Conservation (phyloP, 352 stramenopile species). For the Globisporangium rhizosaccharum region DNA sequence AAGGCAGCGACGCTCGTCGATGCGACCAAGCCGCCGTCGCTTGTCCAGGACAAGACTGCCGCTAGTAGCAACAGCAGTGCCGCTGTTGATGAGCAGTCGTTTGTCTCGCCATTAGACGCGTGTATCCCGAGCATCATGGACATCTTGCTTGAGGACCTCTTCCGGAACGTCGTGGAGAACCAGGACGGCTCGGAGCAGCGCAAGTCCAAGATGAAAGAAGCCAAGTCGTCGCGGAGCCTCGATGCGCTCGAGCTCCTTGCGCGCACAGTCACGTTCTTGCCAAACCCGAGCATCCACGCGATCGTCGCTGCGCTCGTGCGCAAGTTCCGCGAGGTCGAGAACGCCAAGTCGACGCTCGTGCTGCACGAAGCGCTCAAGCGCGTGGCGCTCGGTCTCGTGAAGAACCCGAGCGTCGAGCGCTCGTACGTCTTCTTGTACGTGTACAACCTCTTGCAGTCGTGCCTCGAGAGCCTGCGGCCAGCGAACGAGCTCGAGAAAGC, state of each 20-base stretch:
- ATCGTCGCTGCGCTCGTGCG: conserved; percentile 70
- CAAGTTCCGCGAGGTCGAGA: conserved; percentile 62
- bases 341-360: conserved; percentile 45
- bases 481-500: conserved; percentile 58
- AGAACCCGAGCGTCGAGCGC: conserved; percentile 77
- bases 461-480: conserved; percentile 66
- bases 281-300: conserved; percentile 74
- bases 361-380: conserved; percentile 78
- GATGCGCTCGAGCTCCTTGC: conserved; percentile 80
- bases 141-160: conserved; percentile 80
- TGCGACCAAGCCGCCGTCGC: conserved; percentile 31
- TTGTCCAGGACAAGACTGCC: conserved; percentile 21
- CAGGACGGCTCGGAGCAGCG: conserved; percentile 39
- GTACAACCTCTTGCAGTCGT: conserved; percentile 78
- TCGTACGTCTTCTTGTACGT: conserved; percentile 85
- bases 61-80: conserved; percentile 1
- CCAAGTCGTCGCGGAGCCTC: conserved; percentile 58
- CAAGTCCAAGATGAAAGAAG: conserved; percentile 90
- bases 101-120: conserved; percentile 63
- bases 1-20: conserved; percentile 64
- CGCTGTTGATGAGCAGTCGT: conserved; percentile 25
- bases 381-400: conserved; percentile 69
- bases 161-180: conserved; percentile 60
- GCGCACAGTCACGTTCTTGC: conserved; percentile 81
- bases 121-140: conserved; percentile 79